Percentiles rank a stretch among this genome's conserved stretches.
These are phyloP conservation scores for Citrullus mucosospermus DNA, from an alignment of 306 rosid species.

Conservation along the genomic window DNA sequence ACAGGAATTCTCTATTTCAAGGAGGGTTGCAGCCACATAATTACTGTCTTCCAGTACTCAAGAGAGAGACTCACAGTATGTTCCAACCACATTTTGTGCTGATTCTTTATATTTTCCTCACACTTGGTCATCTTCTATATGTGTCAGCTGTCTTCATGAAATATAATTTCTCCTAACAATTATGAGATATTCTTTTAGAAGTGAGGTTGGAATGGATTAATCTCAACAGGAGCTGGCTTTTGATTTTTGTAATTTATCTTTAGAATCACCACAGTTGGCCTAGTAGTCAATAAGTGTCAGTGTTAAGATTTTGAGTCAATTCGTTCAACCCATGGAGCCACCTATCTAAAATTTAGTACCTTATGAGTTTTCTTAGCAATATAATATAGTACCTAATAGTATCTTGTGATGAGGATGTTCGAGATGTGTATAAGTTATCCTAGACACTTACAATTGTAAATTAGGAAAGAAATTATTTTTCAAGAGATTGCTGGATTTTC, in stretches of 20 bases:
- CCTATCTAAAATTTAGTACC: not conserved
- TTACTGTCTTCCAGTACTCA: constrained; percentile 76
- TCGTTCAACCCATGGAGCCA: not conserved
- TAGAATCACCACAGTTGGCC: not conserved
- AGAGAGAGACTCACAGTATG: constrained; percentile 78
- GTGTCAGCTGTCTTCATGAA: not conserved
- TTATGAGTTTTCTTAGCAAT: not conserved
- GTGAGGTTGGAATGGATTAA: not conserved
- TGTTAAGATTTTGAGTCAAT: not conserved
- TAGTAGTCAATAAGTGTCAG: not conserved
- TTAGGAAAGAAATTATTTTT: too few species aligned
- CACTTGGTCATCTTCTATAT: not conserved
- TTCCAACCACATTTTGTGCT: not conserved
- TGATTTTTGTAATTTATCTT: not conserved
- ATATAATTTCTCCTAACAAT: not conserved
- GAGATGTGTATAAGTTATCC: not conserved
- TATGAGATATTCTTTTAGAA: not conserved
- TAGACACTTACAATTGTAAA: not conserved
- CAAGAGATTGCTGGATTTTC: not conserved
- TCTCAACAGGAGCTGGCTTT: not conserved
- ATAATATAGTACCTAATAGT: not conserved
- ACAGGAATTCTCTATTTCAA: constrained; percentile 74
- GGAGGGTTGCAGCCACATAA: constrained; percentile 92
- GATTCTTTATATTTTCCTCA: not conserved
- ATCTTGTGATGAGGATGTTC: not conserved